These are phyloP conservation scores for Paraphoma chrysanthemicola DNA, from an alignment of 2,329 filamentous ascomycete genomes.

Conservation along the genomic window DNA sequence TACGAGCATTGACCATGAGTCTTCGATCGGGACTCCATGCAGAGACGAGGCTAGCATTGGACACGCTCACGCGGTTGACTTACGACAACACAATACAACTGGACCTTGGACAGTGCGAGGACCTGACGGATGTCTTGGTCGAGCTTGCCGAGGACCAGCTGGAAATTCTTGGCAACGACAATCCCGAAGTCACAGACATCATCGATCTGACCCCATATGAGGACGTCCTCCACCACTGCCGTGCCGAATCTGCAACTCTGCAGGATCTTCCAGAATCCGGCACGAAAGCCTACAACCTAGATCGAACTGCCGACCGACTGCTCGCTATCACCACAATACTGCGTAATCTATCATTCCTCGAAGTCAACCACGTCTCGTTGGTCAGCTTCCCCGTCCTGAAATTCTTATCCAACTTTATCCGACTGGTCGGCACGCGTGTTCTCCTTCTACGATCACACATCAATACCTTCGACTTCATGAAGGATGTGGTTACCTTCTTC, in stretches of 20 bases:
- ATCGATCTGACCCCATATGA: conserved; percentile 86
- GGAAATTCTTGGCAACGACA: conserved; percentile 82
- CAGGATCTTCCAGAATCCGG: conserved; percentile 78
- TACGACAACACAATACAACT: conserved; percentile 47
- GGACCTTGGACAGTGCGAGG: conserved; percentile 62
- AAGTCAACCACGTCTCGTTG: conserved; percentile 76
- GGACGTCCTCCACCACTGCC: conserved; percentile 81
- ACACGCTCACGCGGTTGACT: conserved; percentile 78
- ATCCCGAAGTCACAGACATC: conserved; percentile 84
- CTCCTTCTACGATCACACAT: conserved; percentile 81
- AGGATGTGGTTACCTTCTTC: conserved; percentile 86
- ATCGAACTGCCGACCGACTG: conserved; percentile 83
- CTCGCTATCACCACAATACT: conserved; percentile 92
- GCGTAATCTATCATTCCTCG: conserved; percentile 88
- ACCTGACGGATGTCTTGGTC: conserved; percentile 84
- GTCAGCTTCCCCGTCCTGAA: conserved; percentile 80
- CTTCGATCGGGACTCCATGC: conserved; percentile 88
- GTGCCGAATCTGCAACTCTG: conserved; percentile 73
- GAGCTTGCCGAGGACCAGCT: conserved; percentile 92
- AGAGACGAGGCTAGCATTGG: conserved; percentile 88
- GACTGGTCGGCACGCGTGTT: conserved; percentile 86
- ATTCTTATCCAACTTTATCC: conserved; percentile 82
- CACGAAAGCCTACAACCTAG: conserved; percentile 78
- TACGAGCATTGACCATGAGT: conserved; percentile 86
- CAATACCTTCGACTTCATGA: conserved; percentile 96